These are phyloP conservation scores for Collybia mongolica DNA, from an alignment of 768 basidiomycete species.

Conservation along the genomic window DNA sequence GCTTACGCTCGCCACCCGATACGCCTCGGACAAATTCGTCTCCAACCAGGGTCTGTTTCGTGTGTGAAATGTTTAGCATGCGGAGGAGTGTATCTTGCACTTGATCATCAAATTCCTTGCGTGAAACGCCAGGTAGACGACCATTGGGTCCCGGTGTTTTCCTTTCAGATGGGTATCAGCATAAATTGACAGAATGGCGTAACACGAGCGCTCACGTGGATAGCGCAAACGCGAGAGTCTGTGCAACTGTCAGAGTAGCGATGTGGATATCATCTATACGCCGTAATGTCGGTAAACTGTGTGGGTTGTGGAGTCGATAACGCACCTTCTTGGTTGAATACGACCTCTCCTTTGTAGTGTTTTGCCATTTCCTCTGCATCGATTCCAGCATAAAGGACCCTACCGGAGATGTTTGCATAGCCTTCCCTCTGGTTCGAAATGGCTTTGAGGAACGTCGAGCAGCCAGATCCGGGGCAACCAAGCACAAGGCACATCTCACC, in stretches of 20 bases:
- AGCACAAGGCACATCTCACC: slow-evolving; percentile 88
- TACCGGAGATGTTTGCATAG: slow-evolving; percentile 62
- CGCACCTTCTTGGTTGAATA: slow-evolving; percentile 74
- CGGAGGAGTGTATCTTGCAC: slow-evolving; percentile 64
- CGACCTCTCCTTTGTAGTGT: slow-evolving; percentile 75
- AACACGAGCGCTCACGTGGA: slow-evolving; percentile 41
- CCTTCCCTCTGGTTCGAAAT: slow-evolving; percentile 75
- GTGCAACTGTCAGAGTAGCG: slow-evolving; percentile 76
- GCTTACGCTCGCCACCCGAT: slow-evolving; percentile 78
- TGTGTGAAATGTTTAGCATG: slow-evolving; percentile 86
- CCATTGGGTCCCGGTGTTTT: slow-evolving; percentile 76
- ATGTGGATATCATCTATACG: slow-evolving; percentile 77
- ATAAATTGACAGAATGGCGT: background rate
- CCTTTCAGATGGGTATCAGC: slow-evolving; percentile 17
- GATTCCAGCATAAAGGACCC: slow-evolving; percentile 84
- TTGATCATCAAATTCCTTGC: slow-evolving; percentile 53
- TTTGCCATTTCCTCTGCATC: slow-evolving; percentile 72
- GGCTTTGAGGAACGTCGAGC: slow-evolving; percentile 82
- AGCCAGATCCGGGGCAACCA: slow-evolving; percentile 83
- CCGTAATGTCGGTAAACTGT: slow-evolving; percentile 6
- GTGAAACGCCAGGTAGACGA: slow-evolving; percentile 64
- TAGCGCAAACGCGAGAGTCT: slow-evolving; percentile 71
- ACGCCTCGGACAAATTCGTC: slow-evolving; percentile 85
- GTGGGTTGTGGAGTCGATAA: background rate
- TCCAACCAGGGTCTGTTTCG: slow-evolving; percentile 75